Base-by-base conservation (phyloP, 2,329 filamentous ascomycete genomes). In the Leptographium procerum region DNA sequence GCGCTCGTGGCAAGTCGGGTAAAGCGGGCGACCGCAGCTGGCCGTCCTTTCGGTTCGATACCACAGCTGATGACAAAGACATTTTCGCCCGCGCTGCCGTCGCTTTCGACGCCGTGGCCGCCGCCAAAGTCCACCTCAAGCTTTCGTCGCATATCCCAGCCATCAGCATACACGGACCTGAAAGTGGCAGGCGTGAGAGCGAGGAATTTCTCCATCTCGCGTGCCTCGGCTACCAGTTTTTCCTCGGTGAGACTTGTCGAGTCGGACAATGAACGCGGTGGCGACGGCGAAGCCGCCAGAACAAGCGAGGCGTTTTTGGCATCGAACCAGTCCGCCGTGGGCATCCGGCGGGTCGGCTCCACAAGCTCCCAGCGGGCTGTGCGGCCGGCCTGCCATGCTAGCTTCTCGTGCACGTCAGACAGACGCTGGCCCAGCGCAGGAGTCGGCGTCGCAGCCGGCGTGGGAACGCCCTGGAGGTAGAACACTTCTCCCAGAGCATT, bases 401-500 rank as follows among this genome's bases (percentile, higher is more conserved):
- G 74, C 61, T 76, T 74, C 24, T 59, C 58, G 1, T 29, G 40
- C 26, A 54, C 40, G 9, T 31, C 29, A 7, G 47, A 40, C 10
- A 34, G 7, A 14, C 43, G 50, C 50, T 57, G 36, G 40, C 36
- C 54, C 0, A 36, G 33, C n/a, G 13, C 53, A 6, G n/a, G 14
- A 3, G 40, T 13, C 19, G 47, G 28, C 16, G 29, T 29, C 7
- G 50, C 4, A 4, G 78, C 77, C 22, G 48, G 28, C 3, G 36
- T 26, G 0, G 89, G 90, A 8, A 86, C 77, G 54, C 89, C 84
- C 1, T 82, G 87, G 1, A 97, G 76, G 65, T 92, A 96, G 70
- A 87, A 97, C 0, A 96, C 76, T 69, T 99, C 94, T 1, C 94
- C 94, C 10, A 99, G 76, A 0, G 94, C 92, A 69, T 99, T 99